Base-by-base conservation (phyloP, 345 rosid species). In the Chamaenerion angustifolium region DNA sequence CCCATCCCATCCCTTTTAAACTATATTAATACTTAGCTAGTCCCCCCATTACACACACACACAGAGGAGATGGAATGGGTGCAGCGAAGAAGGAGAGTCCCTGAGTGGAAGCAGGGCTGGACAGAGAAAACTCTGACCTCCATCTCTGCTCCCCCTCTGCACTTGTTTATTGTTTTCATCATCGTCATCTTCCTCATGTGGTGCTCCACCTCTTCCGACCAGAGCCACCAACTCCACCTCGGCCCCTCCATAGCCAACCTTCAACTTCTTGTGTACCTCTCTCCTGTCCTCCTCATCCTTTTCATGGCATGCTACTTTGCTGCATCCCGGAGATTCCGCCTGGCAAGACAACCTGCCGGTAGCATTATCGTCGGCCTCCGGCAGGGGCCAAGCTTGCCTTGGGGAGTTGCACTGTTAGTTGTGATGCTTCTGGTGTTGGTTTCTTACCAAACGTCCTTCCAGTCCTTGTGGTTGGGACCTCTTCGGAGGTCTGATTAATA, bases 51-150 rank as follows among this genome's bases (percentile, higher is more conserved):
- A 18, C 54, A 40, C 12, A 49, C 15, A 16, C 8, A 19, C 42
- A 12, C 14, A n/a, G 27, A 31, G 27, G 15, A 12, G n/a, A 16
- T 40, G n/a, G 16, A 75, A 71, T 74, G 80, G 83, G 45, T 70
- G 3, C 61, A 72, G 45, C 64, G 77, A 0, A 70, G 16, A 50
- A 74, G 81, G 69, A 72, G 80, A 52, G 81, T 76, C 25, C 81
- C 79, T 1, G 65, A 71, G 27, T 74, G 83, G 80, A 80, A 76
- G 64, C 76, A 67, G 12, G 74, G 80, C 11, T 71, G 82, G 82
- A 42, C 69, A 37, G 60, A 59, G 51, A 71, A 68, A 43, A 68
- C 76, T 40, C 8, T 70, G 45, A 16, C 63, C 21, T 72, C 87
- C 4, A 9, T 66, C 23, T 70, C 83, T 0, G 4, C 55, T 1